Conservation (phyloP, 352 stramenopile species). For the Globisporangium takayamanum region DNA sequence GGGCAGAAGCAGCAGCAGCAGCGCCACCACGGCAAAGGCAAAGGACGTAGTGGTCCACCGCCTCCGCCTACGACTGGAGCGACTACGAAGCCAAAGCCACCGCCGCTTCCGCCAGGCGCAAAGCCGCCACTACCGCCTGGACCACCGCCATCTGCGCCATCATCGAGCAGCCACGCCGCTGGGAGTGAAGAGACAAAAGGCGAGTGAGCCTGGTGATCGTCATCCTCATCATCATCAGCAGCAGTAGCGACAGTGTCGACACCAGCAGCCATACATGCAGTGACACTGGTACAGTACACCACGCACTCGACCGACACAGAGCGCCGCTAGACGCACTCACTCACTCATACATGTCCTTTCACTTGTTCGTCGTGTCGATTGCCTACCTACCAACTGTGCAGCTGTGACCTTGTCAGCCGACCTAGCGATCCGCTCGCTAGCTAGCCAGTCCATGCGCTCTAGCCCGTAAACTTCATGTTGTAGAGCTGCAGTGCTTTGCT, state of each 20-base stretch:
- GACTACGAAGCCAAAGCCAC: slow-evolving; percentile 44
- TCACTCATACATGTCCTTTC: neutral
- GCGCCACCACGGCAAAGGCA: slow-evolving; percentile 20
- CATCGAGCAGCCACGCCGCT: slow-evolving; percentile 2
- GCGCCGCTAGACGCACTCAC: neutral
- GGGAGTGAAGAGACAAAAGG: slow-evolving; percentile 27
- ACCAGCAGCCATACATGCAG: no score
- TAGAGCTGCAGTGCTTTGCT: slow-evolving; percentile 56
- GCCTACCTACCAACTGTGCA: neutral
- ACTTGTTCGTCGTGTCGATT: neutral
- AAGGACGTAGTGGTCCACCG: slow-evolving; percentile 20
- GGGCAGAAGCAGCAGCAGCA: slow-evolving; percentile 6
- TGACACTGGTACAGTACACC: no score
- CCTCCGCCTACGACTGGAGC: slow-evolving; percentile 4
- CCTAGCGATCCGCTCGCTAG: neutral
- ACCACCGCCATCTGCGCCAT: slow-evolving; percentile 27
- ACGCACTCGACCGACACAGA: no score
- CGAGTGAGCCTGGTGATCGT: slow-evolving; percentile 5
- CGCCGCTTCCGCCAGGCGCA: slow-evolving; percentile 39
- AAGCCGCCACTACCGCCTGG: slow-evolving; percentile 61
- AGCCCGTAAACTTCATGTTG: slow-evolving; percentile 35
- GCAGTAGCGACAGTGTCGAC: neutral
- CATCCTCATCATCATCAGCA: neutral
- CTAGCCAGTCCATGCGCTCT: neutral
- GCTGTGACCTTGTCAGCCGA: no score